Conservation (phyloP, 306 rosid genomes). For the Crotalaria pallida region DNA sequence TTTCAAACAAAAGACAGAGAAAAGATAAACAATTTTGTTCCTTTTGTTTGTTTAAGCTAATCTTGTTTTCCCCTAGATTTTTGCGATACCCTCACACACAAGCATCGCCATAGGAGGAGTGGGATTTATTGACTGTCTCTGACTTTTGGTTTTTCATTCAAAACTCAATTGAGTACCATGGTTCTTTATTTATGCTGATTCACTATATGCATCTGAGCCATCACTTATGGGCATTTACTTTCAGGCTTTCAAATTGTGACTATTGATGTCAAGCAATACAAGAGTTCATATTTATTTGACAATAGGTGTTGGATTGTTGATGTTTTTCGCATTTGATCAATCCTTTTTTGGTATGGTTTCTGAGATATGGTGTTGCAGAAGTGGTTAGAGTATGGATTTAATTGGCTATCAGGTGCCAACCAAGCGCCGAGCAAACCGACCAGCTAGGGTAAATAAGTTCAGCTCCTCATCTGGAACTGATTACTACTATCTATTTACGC, state of each 20-base stretch:
- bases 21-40: neutral
- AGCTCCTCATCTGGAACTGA: neutral
- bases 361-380: conserved; percentile 74
- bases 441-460: conserved; percentile 58
- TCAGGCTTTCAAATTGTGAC: conserved; percentile 34
- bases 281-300: conserved; percentile 14
- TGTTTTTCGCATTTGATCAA: conserved; percentile 26
- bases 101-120: neutral
- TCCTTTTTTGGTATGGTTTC: conserved; percentile 60
- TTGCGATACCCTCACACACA: neutral
- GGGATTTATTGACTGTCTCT: neutral
- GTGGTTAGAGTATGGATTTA: conserved; percentile 71
- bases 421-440: conserved; percentile 61
- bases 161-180: neutral
- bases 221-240: neutral
- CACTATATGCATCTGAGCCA: neutral
- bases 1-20: neutral
- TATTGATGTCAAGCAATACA: conserved; percentile 11
- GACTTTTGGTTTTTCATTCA: neutral
- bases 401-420: conserved; percentile 72
- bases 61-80: neutral
- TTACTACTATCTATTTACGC: neutral
- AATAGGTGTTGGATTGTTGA: conserved; percentile 10
- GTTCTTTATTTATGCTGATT: neutral
- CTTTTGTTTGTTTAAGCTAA: neutral